Conservation (phyloP, 768 basidiomycete genomes). For the Tremella mesenterica region DNA sequence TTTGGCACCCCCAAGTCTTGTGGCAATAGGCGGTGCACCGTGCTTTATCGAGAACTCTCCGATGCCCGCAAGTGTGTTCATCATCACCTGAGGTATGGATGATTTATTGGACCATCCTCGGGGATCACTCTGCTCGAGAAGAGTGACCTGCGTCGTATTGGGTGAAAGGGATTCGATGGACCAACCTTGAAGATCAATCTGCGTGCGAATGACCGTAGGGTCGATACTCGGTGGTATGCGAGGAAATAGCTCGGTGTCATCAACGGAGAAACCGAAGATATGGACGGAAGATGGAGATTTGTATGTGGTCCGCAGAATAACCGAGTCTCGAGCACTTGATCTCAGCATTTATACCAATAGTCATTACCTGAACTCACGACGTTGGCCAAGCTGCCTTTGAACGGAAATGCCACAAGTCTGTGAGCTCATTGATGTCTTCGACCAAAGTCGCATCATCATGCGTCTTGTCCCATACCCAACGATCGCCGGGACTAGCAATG, state of each 20-base stretch:
- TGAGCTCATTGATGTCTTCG: constrained; percentile 69
- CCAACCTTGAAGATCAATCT: constrained; percentile 98
- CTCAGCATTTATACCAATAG: too few species aligned
- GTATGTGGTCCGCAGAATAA: constrained; percentile 89
- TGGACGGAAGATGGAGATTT: constrained; percentile 93
- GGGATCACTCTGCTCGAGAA: constrained; percentile 93
- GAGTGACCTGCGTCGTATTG: constrained; percentile 81
- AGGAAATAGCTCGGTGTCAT: constrained; percentile 79
- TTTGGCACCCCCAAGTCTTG: constrained; percentile 67
- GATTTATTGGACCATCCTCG: constrained; percentile 95
- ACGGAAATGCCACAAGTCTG: constrained; percentile 87
- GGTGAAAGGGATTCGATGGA: constrained; percentile 92
- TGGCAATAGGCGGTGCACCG: constrained; percentile 88
- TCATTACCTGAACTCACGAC: too few species aligned
- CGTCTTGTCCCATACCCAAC: constrained; percentile 77
- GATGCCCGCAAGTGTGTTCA: constrained; percentile 74
- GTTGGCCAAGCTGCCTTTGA: constrained; percentile 89
- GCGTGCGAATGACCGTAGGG: constrained; percentile 75
- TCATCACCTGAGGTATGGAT: constrained; percentile 90
- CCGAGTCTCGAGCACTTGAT: constrained; percentile 79
- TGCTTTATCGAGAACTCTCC: constrained; percentile 93
- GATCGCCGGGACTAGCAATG: constrained; percentile 75
- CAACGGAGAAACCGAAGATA: constrained; percentile 87
- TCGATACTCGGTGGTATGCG: constrained; percentile 54
- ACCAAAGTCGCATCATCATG: constrained; percentile 76